Conservation (phyloP, 2,329 filamentous ascomycete genomes). For the Penicillium nordicum region DNA sequence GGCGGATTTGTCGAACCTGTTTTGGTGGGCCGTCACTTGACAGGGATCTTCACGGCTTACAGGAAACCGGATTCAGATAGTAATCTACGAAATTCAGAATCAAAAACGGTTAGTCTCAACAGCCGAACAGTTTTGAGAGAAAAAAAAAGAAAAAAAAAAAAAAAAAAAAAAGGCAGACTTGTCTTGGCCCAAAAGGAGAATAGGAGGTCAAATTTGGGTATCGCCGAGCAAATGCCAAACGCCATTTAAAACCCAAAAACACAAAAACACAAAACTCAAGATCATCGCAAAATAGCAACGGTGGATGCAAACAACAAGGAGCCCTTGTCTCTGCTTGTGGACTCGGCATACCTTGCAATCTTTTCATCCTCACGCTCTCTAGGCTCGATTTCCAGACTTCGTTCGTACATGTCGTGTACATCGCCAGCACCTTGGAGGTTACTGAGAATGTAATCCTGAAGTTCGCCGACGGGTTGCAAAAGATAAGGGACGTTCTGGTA, state of each 20-base stretch:
- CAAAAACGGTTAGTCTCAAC: slow-evolving; percentile 34
- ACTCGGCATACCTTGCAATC: slow-evolving; percentile 80
- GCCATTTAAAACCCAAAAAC: slow-evolving; percentile 2
- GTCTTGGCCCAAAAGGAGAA: slow-evolving; percentile 10
- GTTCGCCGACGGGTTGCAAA: slow-evolving; percentile 79
- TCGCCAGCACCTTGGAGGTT: slow-evolving; percentile 95
- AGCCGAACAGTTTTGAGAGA: slow-evolving; percentile 18
- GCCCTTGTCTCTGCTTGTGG: slow-evolving; percentile 33
- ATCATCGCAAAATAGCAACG: slow-evolving; percentile 34
- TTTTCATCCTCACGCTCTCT: slow-evolving; percentile 97
- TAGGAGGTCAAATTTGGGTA: slow-evolving; percentile 30
- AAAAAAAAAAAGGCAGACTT: slow-evolving; percentile 6
- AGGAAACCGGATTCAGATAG: slow-evolving; percentile 49
- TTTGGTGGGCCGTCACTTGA: slow-evolving; percentile 19
- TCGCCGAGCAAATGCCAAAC: slow-evolving; percentile 26
- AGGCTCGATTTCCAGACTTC: slow-evolving; percentile 88
- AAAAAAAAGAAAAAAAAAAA: background rate
- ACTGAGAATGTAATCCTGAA: slow-evolving; percentile 94
- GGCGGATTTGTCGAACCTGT: slow-evolving; percentile 13
- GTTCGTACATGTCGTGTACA: slow-evolving; percentile 99
- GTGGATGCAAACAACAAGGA: slow-evolving; percentile 34
- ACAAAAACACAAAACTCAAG: slow-evolving; percentile 11
- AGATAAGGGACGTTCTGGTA: slow-evolving; percentile 98
- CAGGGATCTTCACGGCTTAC: slow-evolving; percentile 31
- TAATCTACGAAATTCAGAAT: slow-evolving; percentile 39